Percentiles rank a stretch among this genome's conserved stretches.
These are phyloP conservation scores for Calonectria pseudoturangicola DNA, from an alignment of 2,329 filamentous ascomycete genomes.

Conservation along the genomic window DNA sequence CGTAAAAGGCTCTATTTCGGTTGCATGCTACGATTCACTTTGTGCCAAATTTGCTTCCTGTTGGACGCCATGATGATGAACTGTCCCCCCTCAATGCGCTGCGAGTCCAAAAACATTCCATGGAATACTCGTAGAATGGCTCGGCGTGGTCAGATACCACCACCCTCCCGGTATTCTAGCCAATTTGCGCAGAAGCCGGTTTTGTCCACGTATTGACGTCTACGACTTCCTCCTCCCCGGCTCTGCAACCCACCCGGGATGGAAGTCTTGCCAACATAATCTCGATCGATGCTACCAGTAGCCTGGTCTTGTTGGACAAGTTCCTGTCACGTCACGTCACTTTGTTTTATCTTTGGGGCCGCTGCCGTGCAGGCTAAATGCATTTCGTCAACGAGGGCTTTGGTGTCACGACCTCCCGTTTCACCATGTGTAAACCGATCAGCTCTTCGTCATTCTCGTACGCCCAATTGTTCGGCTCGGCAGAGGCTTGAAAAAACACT, in stretches of 20 bases:
- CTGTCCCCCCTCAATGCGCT: slow-evolving; percentile 11
- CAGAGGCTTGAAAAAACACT: not conserved
- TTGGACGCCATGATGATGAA: slow-evolving; percentile 6
- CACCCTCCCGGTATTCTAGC: slow-evolving; percentile 17
- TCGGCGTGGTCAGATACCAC: slow-evolving; percentile 29
- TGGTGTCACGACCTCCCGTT: slow-evolving; percentile 5
- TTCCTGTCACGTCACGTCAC: slow-evolving; percentile 26
- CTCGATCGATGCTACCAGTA: slow-evolving; percentile 30
- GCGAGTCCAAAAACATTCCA: slow-evolving; percentile 25
- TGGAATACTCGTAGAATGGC: slow-evolving; percentile 33
- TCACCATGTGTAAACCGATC: slow-evolving; percentile 13
- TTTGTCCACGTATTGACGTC: slow-evolving; percentile 22
- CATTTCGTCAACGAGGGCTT: not conserved
- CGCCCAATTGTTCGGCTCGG: slow-evolving; percentile 5
- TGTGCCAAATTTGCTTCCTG: slow-evolving; percentile 5
- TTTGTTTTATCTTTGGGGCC: slow-evolving; percentile 9
- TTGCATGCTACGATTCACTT: slow-evolving; percentile 16
- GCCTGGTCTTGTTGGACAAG: slow-evolving; percentile 2
- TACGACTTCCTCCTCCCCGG: slow-evolving; percentile 4
- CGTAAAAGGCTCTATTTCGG: slow-evolving; percentile 9
- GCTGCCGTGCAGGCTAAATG: not conserved
- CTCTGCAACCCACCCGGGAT: slow-evolving; percentile 1
- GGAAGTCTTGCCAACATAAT: slow-evolving; percentile 27
- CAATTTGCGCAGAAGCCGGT: slow-evolving; percentile 10
- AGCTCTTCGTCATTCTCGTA: slow-evolving; percentile 29